Base-by-base conservation (phyloP, 331 rosid species). In the Erythrophleum ivorense region DNA sequence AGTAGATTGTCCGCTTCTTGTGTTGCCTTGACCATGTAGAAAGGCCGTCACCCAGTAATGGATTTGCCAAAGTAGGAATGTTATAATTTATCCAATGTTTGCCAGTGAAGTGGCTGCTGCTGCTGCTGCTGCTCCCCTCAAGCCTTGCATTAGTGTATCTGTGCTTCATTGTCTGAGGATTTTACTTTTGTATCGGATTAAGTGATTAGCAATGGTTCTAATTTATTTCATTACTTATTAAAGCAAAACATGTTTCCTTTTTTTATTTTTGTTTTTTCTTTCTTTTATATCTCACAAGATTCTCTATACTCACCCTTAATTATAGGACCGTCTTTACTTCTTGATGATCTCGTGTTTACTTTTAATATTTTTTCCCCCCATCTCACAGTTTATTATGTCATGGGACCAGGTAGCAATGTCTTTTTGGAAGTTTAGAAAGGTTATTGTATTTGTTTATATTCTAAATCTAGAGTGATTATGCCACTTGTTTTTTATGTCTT, bases 311-410 rank as follows among this genome's bases (percentile, higher is more conserved):
- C 12, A 10, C 73, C 15, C 19, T 45, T 29, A 50, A 62, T 60
- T 62, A 4, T 14, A 43, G 62, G 49, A 73, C 38, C 60, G 15
- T 74, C 70, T 73, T 74, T 33, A 31, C 48, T 65, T 49, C 38
- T 84, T 63, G 81, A 19, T 81, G 71, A 15, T 78, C 73, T 79
- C 19, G 45, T 75, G 57, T 55, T 45, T 79, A 24, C 73, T 58
- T 45, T 68, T 77, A 21, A 45, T 83, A 77, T 38, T 48, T 75
- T n/a, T 38, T 76, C 45, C 5, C 41, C 41, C 29, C 5, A 34
- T 21, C 6, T 75, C 41, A 34, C 9, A 2, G 36, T 21, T 62
- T 18, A 38, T 36, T 48, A 18, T 65, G 41, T 19, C 15, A 24
- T 65, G 3, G 52, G 24, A 38, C 55, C 40, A 13, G 55, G 75